Percentiles rank a stretch among this genome's conserved stretches.
Conservation (phyloP, 495 filamentous ascomycete species). For the Achaetomiella virescens region DNA sequence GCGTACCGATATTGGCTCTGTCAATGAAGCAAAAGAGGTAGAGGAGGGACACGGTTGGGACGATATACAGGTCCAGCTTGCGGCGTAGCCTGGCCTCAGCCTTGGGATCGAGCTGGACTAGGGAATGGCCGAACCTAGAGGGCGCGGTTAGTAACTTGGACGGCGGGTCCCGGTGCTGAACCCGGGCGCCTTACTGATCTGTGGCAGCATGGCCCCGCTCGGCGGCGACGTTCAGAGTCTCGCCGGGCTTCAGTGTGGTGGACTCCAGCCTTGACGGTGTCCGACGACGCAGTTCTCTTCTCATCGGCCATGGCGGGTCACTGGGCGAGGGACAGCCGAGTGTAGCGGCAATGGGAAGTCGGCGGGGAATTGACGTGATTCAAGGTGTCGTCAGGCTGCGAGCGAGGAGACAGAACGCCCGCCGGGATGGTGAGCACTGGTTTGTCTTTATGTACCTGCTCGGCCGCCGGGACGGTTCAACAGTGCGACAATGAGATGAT, state of each 20-base stretch:
- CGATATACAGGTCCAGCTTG: constrained; percentile 48
- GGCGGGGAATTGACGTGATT: too few relatives aligned
- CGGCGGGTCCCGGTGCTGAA: not conserved
- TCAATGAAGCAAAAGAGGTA: constrained; percentile 61
- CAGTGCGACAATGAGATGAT: too few relatives aligned
- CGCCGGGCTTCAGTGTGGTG: constrained; percentile 2
- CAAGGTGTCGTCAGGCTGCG: too few relatives aligned
- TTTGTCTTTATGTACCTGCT: not conserved
- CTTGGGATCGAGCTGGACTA: constrained; percentile 52
- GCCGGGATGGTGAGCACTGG: not conserved
- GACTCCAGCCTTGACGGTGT: constrained; percentile 8
- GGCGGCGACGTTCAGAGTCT: constrained; percentile 39
- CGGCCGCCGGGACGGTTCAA: too few relatives aligned
- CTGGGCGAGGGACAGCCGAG: not conserved
- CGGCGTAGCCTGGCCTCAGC: constrained; percentile 51
- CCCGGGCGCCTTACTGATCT: constrained; percentile 43
- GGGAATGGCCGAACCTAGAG: constrained; percentile 46
- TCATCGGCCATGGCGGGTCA: constrained; percentile 19
- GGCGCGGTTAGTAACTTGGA: not conserved
- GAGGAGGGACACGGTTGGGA: constrained; percentile 50
- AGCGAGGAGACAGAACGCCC: too few relatives aligned
- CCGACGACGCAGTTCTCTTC: constrained; percentile 9
- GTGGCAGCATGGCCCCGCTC: constrained; percentile 55
- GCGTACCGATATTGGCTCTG: constrained; percentile 56
- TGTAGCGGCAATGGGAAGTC: too few relatives aligned